phyloP scores from a whole-genome alignment of 75 land plant species.

The Selaginella moellendorffii region DNA sequence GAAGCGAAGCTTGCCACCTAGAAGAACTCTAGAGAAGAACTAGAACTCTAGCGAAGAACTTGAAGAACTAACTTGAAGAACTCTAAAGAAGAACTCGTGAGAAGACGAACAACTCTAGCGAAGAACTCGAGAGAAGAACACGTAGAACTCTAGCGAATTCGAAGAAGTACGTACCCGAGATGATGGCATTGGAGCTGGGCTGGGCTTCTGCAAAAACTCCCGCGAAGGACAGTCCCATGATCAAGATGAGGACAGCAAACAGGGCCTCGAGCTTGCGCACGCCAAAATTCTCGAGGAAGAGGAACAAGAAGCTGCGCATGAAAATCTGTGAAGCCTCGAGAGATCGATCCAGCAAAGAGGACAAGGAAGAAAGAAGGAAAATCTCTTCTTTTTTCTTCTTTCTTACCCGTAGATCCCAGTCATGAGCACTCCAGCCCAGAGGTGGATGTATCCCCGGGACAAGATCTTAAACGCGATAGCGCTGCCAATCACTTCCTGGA shows the following conservation, averaged over 20 bases:
- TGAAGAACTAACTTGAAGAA: too few species aligned
- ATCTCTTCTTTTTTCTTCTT: too few species aligned
- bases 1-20: too few species aligned
- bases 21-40: too few species aligned
- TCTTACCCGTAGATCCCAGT: constrained; percentile 60
- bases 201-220: constrained; percentile 82
- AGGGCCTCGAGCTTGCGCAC: constrained; percentile 76
- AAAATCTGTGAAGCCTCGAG: neutral
- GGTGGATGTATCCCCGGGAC: constrained; percentile 60
- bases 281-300: constrained; percentile 85
- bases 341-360: constrained; percentile 1
- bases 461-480: constrained; percentile 81
- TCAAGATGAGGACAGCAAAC: constrained; percentile 64
- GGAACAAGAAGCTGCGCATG: constrained; percentile 45
- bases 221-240: constrained; percentile 82
- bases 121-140: too few species aligned
- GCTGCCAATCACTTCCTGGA: constrained; percentile 96
- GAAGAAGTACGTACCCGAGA: too few species aligned
- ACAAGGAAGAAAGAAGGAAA: neutral
- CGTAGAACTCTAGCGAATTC: too few species aligned
- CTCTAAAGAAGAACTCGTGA: too few species aligned
- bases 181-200: constrained; percentile 48
- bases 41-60: too few species aligned
- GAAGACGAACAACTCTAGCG: too few species aligned
- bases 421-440: constrained; percentile 80